Evolutionary conservation across 106 monocot species (phyloP).

Genomic region (Agapanthus africanus): DNA sequence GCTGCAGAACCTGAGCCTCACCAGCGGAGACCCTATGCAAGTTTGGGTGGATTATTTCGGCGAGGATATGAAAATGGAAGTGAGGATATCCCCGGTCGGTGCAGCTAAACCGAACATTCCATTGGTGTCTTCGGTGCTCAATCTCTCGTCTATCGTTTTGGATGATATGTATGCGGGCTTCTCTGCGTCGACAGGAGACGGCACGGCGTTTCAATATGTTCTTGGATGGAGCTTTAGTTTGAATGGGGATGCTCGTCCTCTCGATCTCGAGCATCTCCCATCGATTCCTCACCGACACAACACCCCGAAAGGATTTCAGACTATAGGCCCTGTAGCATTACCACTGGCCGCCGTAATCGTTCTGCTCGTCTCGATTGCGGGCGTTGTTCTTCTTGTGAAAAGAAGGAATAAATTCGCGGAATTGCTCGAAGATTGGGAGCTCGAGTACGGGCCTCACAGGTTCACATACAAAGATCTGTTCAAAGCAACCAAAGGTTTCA

Average conservation of each 20-base stretch:
- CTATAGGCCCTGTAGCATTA: not conserved
- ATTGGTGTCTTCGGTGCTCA: constrained; percentile 9
- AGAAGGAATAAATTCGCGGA: constrained; percentile 16
- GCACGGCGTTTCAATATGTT: constrained; percentile 15
- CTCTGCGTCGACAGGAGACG: constrained; percentile 21
- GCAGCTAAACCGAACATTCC: constrained; percentile 14
- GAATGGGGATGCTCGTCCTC: constrained; percentile 12
- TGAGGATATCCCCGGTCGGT: constrained; percentile 14
- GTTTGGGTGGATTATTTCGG: constrained; percentile 35
- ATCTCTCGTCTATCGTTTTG: constrained; percentile 21
- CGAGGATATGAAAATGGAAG: constrained; percentile 13
- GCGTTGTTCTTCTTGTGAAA: not conserved
- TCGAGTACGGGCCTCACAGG: constrained; percentile 19
- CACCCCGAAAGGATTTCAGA: not conserved
- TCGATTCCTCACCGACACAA: constrained; percentile 8
- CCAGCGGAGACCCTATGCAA: constrained; percentile 24
- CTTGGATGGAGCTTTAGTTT: constrained; percentile 32
- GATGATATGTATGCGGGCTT: constrained; percentile 26
- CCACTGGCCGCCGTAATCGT: constrained; percentile 1
- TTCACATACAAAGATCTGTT: constrained; percentile 21
- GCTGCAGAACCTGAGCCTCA: constrained; percentile 8
- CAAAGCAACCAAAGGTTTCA: constrained; percentile 20
- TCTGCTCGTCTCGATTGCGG: constrained; percentile 1
- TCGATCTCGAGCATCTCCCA: constrained; percentile 19
- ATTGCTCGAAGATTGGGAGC: constrained; percentile 22